These are phyloP conservation scores for Nitzschia sp. DNA, from an alignment of 108 stramenopile genomes.

Conservation along the genomic window DNA sequence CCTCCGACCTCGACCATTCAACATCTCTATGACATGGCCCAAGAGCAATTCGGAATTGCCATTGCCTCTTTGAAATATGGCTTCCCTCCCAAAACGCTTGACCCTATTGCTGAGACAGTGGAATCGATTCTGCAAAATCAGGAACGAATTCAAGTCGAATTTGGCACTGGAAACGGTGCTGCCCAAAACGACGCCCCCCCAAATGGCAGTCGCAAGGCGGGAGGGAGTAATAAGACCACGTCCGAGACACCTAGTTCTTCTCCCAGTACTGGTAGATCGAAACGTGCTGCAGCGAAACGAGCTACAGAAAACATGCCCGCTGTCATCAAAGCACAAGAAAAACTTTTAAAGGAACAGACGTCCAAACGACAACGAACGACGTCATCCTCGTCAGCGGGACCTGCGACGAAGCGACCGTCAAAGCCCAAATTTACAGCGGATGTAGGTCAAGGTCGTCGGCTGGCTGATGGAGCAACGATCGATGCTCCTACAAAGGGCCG, in stretches of 20 bases:
- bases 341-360: slow-evolving; percentile 39
- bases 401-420: background rate
- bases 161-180: slow-evolving; percentile 24
- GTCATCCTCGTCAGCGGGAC: background rate
- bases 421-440: slow-evolving; percentile 26
- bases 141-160: slow-evolving; percentile 56
- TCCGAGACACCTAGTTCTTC: background rate
- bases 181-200: background rate
- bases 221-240: background rate
- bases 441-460: slow-evolving; percentile 46
- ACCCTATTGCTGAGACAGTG: background rate
- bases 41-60: background rate
- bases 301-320: slow-evolving; percentile 59
- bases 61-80: slow-evolving; percentile 36
- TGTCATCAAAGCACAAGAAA: slow-evolving; percentile 68
- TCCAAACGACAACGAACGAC: slow-evolving; percentile 16
- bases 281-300: slow-evolving; percentile 59
- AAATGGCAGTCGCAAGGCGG: background rate
- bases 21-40: slow-evolving; percentile 21
- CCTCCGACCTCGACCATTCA: slow-evolving; percentile 11
- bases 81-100: slow-evolving; percentile 60
- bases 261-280: slow-evolving; percentile 21
- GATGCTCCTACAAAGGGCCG: slow-evolving; percentile 18
- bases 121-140: slow-evolving; percentile 41
- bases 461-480: slow-evolving; percentile 45